Base-by-base conservation (phyloP, 257 asterid genomes). In the Rehmannia glutinosa region DNA sequence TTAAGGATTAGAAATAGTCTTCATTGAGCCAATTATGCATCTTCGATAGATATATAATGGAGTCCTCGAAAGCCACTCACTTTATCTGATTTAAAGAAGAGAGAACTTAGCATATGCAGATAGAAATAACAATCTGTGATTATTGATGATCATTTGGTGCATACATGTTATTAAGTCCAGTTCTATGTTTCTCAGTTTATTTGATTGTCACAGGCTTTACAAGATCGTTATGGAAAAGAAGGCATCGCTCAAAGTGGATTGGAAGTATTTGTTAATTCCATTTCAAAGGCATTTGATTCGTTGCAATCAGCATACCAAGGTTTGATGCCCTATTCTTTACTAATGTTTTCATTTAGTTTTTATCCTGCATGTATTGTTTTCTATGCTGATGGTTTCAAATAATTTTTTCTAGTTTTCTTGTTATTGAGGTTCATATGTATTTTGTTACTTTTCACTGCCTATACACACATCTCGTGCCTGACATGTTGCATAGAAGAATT, bases 221-320 rank as follows among this genome's bases (percentile, higher is more conserved):
- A 64, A 81, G 90, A 77, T 68, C 78, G 52, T 17, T 79, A 85
- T 75, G 96, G 96, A 59, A 70, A 77, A 36, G 96, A 74, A 73
- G 84, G 85, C 64, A 70, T 82, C 62, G 78, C 77, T 41, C 70
- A 79, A 75, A 66, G 81, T 69, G 97, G 91, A 69, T 28, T 81
- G 55, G 86, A 83, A 75, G 77, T 93, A 59, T 81, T 85, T 71
- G 67, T 81, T 75, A 66, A 69, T 61, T 75, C 91, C 77, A 79
- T 93, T 68, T 79, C 89, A 13, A 90, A 83, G 77, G 76, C 84
- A 62, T 88, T 90, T 66, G 84, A 81, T 67, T 80, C 87, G 70
- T 66, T 90, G 62, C 88, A 73, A 74, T 76, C 70, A 23, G 82
- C 89, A 47, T 86, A 83, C 45, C 67, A 81, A 79, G 97, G 99